phyloP scores from a whole-genome alignment of 768 basidiomycete species.

The Galerina sulciceps region DNA sequence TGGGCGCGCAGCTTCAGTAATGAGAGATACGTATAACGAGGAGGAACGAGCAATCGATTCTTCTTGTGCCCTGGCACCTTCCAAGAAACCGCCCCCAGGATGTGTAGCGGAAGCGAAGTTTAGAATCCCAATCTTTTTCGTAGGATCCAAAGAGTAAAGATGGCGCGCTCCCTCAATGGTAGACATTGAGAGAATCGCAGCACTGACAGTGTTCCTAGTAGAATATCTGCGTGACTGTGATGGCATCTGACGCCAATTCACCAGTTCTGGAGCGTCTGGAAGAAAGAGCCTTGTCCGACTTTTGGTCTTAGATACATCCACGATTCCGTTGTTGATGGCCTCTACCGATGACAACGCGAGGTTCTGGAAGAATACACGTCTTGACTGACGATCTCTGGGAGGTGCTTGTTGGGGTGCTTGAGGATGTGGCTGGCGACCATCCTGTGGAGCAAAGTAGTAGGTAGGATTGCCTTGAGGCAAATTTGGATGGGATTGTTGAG shows the following conservation, averaged over 20 bases:
- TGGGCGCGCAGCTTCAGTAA: constrained; percentile 49
- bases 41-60: constrained; percentile 78
- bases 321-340: constrained; percentile 22
- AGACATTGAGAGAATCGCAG: constrained; percentile 58
- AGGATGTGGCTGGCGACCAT: neutral
- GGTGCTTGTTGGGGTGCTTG: neutral
- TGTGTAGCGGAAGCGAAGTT: constrained; percentile 74
- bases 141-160: constrained; percentile 25
- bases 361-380: constrained; percentile 15
- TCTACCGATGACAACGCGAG: constrained; percentile 19
- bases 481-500: neutral
- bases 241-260: constrained; percentile 18
- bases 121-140: constrained; percentile 56
- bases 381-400: neutral
- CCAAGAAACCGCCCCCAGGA: constrained; percentile 71
- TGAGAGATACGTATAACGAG: constrained; percentile 64
- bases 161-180: constrained; percentile 61
- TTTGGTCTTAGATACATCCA: constrained; percentile 27
- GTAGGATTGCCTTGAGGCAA: neutral
- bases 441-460: neutral
- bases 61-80: constrained; percentile 67
- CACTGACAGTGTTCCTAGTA: constrained; percentile 22
- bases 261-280: constrained; percentile 55
- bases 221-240: constrained; percentile 1
- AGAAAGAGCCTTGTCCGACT: constrained; percentile 58